phyloP scores from a whole-genome alignment of 768 basidiomycete genomes.

The Suillus alpinus region DNA sequence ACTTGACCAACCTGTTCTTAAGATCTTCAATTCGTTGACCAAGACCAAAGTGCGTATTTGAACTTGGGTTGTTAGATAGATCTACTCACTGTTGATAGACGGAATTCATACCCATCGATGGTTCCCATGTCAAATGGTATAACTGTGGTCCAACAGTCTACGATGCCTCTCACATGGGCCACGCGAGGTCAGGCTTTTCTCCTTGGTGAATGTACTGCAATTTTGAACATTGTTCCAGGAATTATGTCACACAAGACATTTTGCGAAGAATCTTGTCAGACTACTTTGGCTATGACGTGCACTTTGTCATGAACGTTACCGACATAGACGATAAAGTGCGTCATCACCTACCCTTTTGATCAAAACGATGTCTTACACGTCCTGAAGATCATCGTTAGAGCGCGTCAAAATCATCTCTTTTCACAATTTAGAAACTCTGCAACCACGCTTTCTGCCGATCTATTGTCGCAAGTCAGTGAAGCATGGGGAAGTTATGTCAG shows the following conservation, averaged over 20 bases:
- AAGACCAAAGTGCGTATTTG: slow-evolving; percentile 70
- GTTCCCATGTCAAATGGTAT: slow-evolving; percentile 91
- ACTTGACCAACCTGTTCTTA: slow-evolving; percentile 50
- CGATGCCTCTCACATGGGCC: slow-evolving; percentile 97
- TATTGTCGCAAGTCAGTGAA: slow-evolving; percentile 53
- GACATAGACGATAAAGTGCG: slow-evolving; percentile 98
- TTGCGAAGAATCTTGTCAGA: slow-evolving; percentile 86
- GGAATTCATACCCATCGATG: slow-evolving; percentile 69
- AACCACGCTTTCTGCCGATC: slow-evolving; percentile 48
- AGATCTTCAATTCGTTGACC: slow-evolving; percentile 91
- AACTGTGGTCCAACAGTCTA: slow-evolving; percentile 99
- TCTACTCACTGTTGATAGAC: slow-evolving; percentile 44
- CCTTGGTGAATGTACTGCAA: neutral
- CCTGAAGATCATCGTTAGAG: slow-evolving; percentile 84
- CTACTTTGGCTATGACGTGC: slow-evolving; percentile 96
- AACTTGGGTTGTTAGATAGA: slow-evolving; percentile 12
- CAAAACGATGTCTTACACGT: slow-evolving; percentile 5
- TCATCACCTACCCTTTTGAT: slow-evolving; percentile 1
- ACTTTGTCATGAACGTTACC: slow-evolving; percentile 99
- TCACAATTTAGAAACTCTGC: slow-evolving; percentile 59
- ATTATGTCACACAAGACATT: slow-evolving; percentile 95
- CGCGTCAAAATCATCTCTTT: slow-evolving; percentile 75
- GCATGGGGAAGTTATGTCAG: slow-evolving; percentile 69
- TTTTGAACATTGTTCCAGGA: slow-evolving; percentile 45
- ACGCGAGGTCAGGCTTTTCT: slow-evolving; percentile 69